Base-by-base conservation (phyloP, 2,329 filamentous ascomycete species). In the Pseudophaeomoniella oleicola region DNA sequence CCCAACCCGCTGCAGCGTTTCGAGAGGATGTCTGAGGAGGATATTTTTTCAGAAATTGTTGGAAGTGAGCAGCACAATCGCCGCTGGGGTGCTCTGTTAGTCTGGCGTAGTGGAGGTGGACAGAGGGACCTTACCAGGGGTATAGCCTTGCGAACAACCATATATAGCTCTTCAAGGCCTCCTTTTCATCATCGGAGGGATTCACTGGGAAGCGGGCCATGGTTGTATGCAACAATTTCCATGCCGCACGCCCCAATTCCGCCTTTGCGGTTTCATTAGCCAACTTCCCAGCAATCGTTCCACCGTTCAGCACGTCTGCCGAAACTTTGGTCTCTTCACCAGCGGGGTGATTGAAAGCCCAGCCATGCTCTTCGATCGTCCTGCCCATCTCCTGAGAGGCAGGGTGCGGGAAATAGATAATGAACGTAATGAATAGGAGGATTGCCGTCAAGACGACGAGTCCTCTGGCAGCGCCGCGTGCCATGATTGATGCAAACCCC, bases 181-280 rank as follows among this genome's bases (percentile, higher is more conserved):
- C 61, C 46, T 69, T 68, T 50, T 79, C 72, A 38, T 78, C 74
- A 15, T 60, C 54, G 0, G 68, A 72, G 2, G 75, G 75, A 40
- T 69, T 66, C 47, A 78, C 73, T 10, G 75, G 75, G 50, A 76
- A 79, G 44, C 72, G 66, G 37, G 72, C 72, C 61, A 79, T 75
- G 40, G 74, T 74, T 13, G 75, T 79, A 52, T 79, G 75, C 44
- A 79, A 65, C 44, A 76, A 64, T 49, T 76, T 75, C 75, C 75
- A 79, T 22, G 73, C 69, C 39, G 75, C 71, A 42, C 74, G 67
- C 42, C 75, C 75, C 17, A 79, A 62, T 54, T 79, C 75, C 41
- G 71, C 74, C 55, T 66, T 67, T 11, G 57, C 55, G 3, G 64
- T 68, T 42, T 59, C 64, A 43, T 68, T 68, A 14, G 58, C 63